Conservation (phyloP, 371 early-diverging fungal genomes). For the Umbelopsis sp. region DNA sequence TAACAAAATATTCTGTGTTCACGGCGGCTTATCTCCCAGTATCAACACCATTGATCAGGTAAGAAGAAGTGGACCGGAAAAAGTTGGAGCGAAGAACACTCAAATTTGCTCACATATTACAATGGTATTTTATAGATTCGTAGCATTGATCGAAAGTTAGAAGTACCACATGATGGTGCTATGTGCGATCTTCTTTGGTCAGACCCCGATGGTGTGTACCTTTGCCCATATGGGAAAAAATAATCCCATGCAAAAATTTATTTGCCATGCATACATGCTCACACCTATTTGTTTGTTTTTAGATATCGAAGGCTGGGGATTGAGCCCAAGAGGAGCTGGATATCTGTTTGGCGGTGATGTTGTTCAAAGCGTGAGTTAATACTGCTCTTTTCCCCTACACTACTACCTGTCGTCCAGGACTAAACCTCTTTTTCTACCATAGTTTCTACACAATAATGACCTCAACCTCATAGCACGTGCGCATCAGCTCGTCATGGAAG, state of each 20-base stretch:
- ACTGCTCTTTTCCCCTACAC: neutral
- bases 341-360: constrained; percentile 97
- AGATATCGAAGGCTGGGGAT: constrained; percentile 93
- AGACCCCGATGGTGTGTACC: constrained; percentile 90
- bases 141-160: constrained; percentile 96
- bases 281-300: constrained; percentile 16
- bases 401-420: no score
- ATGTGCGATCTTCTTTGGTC: constrained; percentile 99
- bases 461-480: constrained; percentile 96
- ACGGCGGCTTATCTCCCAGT: constrained; percentile 97
- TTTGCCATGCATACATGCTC: neutral
- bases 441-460: constrained; percentile 89
- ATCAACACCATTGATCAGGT: constrained; percentile 95
- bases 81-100: no score
- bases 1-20: constrained; percentile 95
- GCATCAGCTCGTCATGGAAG: constrained; percentile 99
- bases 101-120: neutral
- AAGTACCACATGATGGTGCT: constrained; percentile 98
- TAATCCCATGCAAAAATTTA: neutral
- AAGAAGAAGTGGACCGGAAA: neutral
- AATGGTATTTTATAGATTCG: constrained; percentile 67
- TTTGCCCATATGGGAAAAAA: neutral
- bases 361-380: constrained; percentile 67
- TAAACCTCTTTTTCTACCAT: neutral
- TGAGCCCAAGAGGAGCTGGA: constrained; percentile 98